Percentiles rank a stretch among this genome's conserved stretches.
Evolutionary conservation across 2,329 filamentous ascomycete species (phyloP).

Genomic region (Plenodomus lindquistii): DNA sequence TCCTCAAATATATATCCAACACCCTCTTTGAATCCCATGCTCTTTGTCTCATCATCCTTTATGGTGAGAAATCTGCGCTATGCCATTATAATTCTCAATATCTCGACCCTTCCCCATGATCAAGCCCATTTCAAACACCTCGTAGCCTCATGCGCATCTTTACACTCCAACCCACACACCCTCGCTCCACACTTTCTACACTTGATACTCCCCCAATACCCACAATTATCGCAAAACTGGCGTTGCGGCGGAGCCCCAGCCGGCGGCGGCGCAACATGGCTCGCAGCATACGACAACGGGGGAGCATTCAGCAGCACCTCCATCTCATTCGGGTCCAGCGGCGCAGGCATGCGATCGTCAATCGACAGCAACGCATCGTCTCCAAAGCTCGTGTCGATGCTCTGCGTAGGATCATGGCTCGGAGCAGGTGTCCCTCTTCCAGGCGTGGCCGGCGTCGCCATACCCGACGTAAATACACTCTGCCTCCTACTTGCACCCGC

Average conservation of each 20-base stretch:
- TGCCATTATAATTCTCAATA: too few relatives aligned
- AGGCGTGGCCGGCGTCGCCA: constrained; percentile 26
- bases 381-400: constrained; percentile 17
- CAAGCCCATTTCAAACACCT: constrained; percentile 52
- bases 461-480: constrained; percentile 25
- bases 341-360: constrained; percentile 59
- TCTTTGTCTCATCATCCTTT: too few relatives aligned
- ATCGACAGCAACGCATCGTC: constrained; percentile 60
- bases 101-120: neutral
- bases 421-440: constrained; percentile 31
- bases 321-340: constrained; percentile 65
- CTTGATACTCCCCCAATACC: constrained; percentile 77
- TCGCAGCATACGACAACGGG: constrained; percentile 70
- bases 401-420: constrained; percentile 3
- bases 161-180: constrained; percentile 76
- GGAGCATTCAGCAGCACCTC: constrained; percentile 65
- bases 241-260: constrained; percentile 56
- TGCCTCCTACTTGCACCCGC: constrained; percentile 24
- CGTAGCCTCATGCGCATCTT: constrained; percentile 72
- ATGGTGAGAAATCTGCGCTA: too few relatives aligned
- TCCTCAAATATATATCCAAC: constrained; percentile 10
- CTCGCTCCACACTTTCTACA: constrained; percentile 78
- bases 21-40: neutral
- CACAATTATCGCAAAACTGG: constrained; percentile 77
- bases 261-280: constrained; percentile 50